Conservation (phyloP, 2,329 filamentous ascomycete species). For the Rugonectria rugulosa region DNA sequence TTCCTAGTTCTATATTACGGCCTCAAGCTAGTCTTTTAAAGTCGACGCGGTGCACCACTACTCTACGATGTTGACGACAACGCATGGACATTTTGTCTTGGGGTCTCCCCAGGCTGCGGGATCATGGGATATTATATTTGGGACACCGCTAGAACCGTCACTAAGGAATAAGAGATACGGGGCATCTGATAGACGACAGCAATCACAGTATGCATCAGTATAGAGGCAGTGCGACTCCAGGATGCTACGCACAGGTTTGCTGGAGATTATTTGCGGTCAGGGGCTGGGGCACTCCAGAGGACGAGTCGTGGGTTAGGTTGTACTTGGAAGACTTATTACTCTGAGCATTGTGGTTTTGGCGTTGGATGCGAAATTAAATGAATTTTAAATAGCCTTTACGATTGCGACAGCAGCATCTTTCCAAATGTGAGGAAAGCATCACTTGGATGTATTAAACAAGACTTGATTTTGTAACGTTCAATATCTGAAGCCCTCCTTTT, state of each 20-base stretch:
- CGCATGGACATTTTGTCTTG: neutral
- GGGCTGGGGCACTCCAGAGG: slow-evolving; percentile 11
- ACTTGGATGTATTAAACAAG: neutral
- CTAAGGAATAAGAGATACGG: neutral
- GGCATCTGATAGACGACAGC: slow-evolving; percentile 8
- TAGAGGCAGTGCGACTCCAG: neutral
- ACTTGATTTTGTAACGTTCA: neutral
- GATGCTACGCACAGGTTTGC: neutral
- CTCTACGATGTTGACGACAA: neutral
- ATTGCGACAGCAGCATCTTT: neutral
- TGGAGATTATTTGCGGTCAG: neutral
- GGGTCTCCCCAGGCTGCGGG: neutral
- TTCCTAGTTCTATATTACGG: slow-evolving; percentile 82
- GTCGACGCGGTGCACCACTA: neutral
- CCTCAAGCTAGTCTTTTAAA: slow-evolving; percentile 67
- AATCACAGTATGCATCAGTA: neutral
- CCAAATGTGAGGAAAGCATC: neutral
- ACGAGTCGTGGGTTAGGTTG: slow-evolving; percentile 1
- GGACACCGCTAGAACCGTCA: neutral
- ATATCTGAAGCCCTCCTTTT: slow-evolving; percentile 30
- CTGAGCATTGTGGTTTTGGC: slow-evolving; percentile 16
- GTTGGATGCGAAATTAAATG: slow-evolving; percentile 17
- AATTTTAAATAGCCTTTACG: neutral
- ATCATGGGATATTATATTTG: neutral
- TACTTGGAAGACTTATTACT: slow-evolving; percentile 4